Evolutionary conservation across 805 yeast genomes (phyloP).

Genomic region (Brettanomyces naardenensis): DNA sequence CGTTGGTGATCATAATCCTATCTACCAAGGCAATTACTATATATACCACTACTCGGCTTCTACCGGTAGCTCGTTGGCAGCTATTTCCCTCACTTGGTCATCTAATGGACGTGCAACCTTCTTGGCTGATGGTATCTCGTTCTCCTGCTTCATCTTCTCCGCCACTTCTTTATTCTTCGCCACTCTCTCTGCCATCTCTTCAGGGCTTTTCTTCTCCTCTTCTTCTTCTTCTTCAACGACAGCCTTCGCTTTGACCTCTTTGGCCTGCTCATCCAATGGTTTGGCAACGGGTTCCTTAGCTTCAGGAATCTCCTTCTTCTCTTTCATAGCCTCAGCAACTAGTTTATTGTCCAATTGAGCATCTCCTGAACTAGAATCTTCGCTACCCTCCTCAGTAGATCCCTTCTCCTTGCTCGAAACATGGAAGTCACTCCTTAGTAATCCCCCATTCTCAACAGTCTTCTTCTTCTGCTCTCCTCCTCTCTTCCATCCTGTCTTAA

Average conservation of each 20-base stretch:
- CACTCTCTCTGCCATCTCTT: conserved; percentile 4
- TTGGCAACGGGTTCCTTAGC: conserved; percentile 21
- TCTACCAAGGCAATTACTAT: too few species aligned
- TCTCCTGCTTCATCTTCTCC: conserved; percentile 15
- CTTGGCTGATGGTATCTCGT: conserved; percentile 18
- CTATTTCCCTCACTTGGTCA: conserved; percentile 18
- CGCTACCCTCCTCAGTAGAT: conserved; percentile 1
- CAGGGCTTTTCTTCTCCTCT: too few species aligned
- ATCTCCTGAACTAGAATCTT: background rate
- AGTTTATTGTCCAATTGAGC: conserved; percentile 5
- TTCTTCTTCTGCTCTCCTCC: background rate
- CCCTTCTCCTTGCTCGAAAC: too few species aligned
- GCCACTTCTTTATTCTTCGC: conserved; percentile 12
- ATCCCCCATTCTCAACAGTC: background rate
- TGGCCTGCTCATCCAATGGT: conserved; percentile 21
- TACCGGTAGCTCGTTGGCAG: conserved; percentile 1
- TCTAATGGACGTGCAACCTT: conserved; percentile 20
- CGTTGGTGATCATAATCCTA: too few species aligned
- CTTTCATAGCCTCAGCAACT: conserved; percentile 19
- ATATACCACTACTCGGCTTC: too few species aligned
- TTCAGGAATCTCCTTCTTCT: conserved; percentile 16
- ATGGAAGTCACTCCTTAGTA: background rate
- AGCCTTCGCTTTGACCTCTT: conserved; percentile 11
- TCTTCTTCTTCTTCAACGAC: conserved; percentile 4
- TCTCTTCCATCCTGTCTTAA: conserved; percentile 59